Conservation (phyloP, 73 alveolate genomes). For the Paramecium sonneborni region DNA sequence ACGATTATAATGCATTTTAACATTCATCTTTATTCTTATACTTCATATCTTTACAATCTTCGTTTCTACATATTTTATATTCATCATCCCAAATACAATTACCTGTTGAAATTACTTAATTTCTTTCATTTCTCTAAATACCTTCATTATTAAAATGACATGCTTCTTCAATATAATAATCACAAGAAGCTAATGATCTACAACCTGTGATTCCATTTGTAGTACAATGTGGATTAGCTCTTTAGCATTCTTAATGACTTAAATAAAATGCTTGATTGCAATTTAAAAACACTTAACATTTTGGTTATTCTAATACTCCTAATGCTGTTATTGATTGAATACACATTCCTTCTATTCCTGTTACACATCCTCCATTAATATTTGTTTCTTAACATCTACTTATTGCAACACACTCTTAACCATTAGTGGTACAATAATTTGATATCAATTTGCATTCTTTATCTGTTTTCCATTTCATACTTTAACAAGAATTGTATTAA, state of each 20-base stretch:
- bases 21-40: background rate
- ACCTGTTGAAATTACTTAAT: slow-evolving; percentile 2
- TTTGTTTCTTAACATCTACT: background rate
- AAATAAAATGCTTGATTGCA: background rate
- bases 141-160: background rate
- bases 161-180: background rate
- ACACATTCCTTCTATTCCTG: slow-evolving; percentile 44
- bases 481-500: background rate
- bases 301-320: background rate
- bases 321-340: background rate
- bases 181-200: background rate
- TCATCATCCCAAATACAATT: background rate
- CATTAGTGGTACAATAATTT: slow-evolving; percentile 33
- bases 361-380: slow-evolving; percentile 35
- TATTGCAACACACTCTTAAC: background rate
- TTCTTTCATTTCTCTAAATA: background rate
- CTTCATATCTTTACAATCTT: background rate
- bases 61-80: background rate
- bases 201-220: background rate
- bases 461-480: slow-evolving; percentile 3
- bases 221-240: background rate
- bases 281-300: background rate
- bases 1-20: background rate
- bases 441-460: slow-evolving; percentile 13
- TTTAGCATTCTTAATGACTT: background rate